phyloP scores from a whole-genome alignment of 176 grass and related monocot genomes.

The Oryza glumipatula region DNA sequence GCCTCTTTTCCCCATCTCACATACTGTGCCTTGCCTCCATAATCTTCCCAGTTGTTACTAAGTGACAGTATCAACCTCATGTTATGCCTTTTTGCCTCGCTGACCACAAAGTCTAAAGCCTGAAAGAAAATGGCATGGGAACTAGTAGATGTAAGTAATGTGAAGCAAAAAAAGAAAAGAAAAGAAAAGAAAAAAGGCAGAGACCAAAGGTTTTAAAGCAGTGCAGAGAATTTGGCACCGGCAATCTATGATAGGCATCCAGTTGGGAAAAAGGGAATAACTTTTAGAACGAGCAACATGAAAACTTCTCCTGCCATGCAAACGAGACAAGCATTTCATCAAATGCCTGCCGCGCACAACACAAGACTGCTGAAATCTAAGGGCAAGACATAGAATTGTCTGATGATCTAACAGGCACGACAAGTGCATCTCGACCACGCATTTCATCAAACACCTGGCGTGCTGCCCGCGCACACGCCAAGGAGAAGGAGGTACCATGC shows the following conservation, averaged over 20 bases:
- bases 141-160: not conserved
- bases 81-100: constrained; percentile 62
- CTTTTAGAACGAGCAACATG: no score
- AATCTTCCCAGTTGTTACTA: constrained; percentile 72
- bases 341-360: not conserved
- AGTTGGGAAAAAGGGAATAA: no score
- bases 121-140: not conserved
- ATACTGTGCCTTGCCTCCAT: constrained; percentile 82
- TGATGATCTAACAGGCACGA: not conserved
- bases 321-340: not conserved
- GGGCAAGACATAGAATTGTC: no score
- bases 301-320: not conserved
- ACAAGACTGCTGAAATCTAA: not conserved
- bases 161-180: not conserved
- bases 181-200: no score
- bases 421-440: not conserved
- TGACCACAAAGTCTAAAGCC: constrained; percentile 76
- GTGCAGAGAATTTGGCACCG: not conserved
- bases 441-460: constrained; percentile 35
- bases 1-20: constrained; percentile 60
- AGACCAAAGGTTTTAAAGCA: not conserved
- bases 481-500: not conserved
- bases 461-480: not conserved
- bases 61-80: constrained; percentile 59
- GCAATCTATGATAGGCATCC: no score